phyloP scores from a whole-genome alignment of 2,329 filamentous ascomycete genomes.

The Fusarium pseudograminearum region DNA sequence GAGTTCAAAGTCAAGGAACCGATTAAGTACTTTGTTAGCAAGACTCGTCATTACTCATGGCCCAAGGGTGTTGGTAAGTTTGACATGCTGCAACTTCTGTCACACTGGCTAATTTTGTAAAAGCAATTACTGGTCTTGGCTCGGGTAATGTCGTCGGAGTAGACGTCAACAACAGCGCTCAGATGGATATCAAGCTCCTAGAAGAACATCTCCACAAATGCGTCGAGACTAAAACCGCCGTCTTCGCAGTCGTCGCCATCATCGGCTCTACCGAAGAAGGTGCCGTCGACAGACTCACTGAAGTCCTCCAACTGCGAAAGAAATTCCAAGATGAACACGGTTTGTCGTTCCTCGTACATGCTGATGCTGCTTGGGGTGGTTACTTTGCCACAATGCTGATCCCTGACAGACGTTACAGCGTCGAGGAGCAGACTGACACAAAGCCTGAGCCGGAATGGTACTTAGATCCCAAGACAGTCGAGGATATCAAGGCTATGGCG shows the following conservation, averaged over 20 bases:
- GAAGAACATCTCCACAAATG: conserved; percentile 49
- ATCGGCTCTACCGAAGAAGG: conserved; percentile 63
- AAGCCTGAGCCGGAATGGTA: conserved; percentile 52
- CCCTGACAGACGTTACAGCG: conserved; percentile 41
- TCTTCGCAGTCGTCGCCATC: conserved; percentile 60
- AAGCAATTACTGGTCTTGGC: conserved; percentile 60
- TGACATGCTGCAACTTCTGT: rapidly evolving
- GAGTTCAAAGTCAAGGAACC: conserved; percentile 51
- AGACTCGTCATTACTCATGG: conserved; percentile 62
- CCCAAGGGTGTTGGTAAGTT: conserved; percentile 59
- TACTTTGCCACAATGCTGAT: conserved; percentile 62
- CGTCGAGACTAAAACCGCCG: conserved; percentile 49
- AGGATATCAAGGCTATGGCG: conserved; percentile 55
- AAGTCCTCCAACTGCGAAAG: conserved; percentile 56
- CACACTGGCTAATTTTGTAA: neutral
- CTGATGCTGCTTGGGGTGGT: conserved; percentile 63
- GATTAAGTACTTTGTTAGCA: conserved; percentile 54
- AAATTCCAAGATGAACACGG: conserved; percentile 55
- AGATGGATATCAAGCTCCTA: conserved; percentile 53
- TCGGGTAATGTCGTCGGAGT: conserved; percentile 57
- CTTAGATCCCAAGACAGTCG: conserved; percentile 52
- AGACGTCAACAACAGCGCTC: conserved; percentile 55
- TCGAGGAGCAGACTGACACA: neutral
- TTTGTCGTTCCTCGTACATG: conserved; percentile 60
- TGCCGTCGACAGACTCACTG: conserved; percentile 56